Evolutionary conservation across 176 grass and related monocot genomes (phyloP).

Genomic region (Aegilops sharonensis): DNA sequence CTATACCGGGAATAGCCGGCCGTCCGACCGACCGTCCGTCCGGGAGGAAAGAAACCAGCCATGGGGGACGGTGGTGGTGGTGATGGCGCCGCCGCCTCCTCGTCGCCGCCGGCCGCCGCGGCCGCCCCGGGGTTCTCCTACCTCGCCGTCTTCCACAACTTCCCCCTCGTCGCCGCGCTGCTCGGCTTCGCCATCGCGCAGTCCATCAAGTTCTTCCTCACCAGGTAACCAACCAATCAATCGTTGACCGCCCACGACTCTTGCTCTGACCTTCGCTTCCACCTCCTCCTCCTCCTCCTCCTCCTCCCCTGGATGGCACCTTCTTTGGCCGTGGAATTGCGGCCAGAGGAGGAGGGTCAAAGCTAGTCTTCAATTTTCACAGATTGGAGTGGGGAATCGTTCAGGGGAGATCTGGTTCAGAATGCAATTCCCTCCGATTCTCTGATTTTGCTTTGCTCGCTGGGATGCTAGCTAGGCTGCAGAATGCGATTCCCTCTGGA

Average conservation of each 20-base stretch:
- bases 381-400: not conserved
- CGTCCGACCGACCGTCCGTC: not conserved
- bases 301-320: too few relatives aligned
- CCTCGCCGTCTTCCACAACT: constrained; percentile 80
- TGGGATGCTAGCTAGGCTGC: not conserved
- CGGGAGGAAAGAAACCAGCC: not conserved
- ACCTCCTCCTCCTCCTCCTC: not conserved
- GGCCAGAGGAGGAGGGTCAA: not conserved
- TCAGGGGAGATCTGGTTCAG: not conserved
- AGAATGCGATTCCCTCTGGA: not conserved
- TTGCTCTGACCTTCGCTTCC: too few relatives aligned
- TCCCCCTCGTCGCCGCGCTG: constrained; percentile 69
- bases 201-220: constrained; percentile 86
- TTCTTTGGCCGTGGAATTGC: not conserved
- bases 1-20: constrained; percentile 18
- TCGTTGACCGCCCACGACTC: too few relatives aligned
- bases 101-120: constrained; percentile 33
- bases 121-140: constrained; percentile 40
- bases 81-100: constrained; percentile 34
- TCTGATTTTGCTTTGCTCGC: not conserved
- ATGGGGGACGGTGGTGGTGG: constrained; percentile 54
- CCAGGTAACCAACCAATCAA: constrained; percentile 30
- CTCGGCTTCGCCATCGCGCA: constrained; percentile 80
- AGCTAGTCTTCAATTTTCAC: not conserved
- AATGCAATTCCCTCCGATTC: not conserved